These are phyloP conservation scores for Moniliella sp. DNA, from an alignment of 1,284 basidiomycete genomes.

Conservation along the genomic window DNA sequence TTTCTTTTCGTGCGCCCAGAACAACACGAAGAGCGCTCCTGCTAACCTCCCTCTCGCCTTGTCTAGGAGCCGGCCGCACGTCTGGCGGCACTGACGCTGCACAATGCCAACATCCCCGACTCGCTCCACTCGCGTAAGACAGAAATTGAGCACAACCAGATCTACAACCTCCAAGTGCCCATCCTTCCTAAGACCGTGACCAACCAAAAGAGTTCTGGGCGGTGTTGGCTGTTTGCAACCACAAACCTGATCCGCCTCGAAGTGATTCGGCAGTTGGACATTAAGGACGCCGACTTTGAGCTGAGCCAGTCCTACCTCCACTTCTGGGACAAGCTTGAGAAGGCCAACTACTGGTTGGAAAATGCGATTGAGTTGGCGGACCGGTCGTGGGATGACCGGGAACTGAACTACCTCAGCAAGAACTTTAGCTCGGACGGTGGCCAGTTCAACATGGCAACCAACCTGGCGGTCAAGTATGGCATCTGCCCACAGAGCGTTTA, in stretches of 20 bases:
- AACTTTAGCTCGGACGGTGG: conserved; percentile 75
- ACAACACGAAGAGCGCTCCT: too few relatives aligned
- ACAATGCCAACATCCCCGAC: conserved; percentile 49
- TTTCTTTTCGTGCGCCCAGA: too few relatives aligned
- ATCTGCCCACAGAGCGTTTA: conserved; percentile 44
- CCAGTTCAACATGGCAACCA: conserved; percentile 76
- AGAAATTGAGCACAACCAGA: conserved; percentile 47
- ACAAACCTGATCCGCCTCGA: conserved; percentile 59
- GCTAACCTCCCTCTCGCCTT: background rate
- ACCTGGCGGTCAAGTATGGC: conserved; percentile 38
- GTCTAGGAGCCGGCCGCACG: conserved; percentile 42
- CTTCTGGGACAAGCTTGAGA: conserved; percentile 79
- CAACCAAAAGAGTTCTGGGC: conserved; percentile 48
- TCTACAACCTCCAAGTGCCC: conserved; percentile 63
- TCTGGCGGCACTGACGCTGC: conserved; percentile 58
- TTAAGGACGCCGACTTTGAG: conserved; percentile 53
- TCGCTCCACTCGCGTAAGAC: conserved; percentile 49
- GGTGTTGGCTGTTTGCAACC: conserved; percentile 17
- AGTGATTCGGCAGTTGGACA: conserved; percentile 60
- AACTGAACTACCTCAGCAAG: conserved; percentile 52
- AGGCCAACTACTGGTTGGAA: conserved; percentile 82
- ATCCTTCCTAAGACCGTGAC: conserved; percentile 54
- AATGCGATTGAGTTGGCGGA: conserved; percentile 60
- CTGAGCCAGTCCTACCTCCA: conserved; percentile 49
- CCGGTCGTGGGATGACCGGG: conserved; percentile 56